These are phyloP conservation scores for Bryopsis sp. DNA, from an alignment of 139 green algal genomes.

Conservation along the genomic window DNA sequence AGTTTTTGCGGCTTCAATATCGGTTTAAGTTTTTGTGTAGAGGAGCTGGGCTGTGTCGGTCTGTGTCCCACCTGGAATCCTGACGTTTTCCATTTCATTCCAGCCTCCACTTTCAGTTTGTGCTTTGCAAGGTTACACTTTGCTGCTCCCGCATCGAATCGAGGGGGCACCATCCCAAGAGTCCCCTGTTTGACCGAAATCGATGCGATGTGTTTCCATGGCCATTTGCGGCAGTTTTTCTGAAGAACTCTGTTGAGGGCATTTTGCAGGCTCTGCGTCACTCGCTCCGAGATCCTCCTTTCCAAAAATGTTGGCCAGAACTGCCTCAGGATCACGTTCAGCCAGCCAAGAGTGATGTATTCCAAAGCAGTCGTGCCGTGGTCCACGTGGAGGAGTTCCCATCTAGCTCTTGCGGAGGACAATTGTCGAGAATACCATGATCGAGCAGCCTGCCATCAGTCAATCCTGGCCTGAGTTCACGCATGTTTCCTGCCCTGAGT, in stretches of 20 bases:
- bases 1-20: neutral
- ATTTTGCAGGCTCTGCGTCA: neutral
- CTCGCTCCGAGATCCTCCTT: neutral
- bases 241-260: neutral
- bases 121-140: neutral
- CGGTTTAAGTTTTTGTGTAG: neutral
- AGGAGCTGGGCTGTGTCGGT: neutral
- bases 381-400: too few relatives aligned
- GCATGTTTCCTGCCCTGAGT: too few relatives aligned
- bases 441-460: too few relatives aligned
- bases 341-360: neutral
- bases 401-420: too few relatives aligned
- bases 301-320: constrained; percentile 4
- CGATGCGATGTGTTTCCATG: neutral
- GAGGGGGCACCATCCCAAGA: neutral
- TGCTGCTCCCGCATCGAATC: neutral
- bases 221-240: neutral
- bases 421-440: too few relatives aligned
- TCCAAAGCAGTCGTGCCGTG: neutral
- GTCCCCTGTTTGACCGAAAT: neutral
- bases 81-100: constrained; percentile 7
- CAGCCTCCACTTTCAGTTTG: neutral
- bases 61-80: constrained; percentile 2
- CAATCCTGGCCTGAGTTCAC: too few relatives aligned
- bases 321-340: neutral